Conservation (phyloP, 345 rosid species). For the Eucalyptus victrix region DNA sequence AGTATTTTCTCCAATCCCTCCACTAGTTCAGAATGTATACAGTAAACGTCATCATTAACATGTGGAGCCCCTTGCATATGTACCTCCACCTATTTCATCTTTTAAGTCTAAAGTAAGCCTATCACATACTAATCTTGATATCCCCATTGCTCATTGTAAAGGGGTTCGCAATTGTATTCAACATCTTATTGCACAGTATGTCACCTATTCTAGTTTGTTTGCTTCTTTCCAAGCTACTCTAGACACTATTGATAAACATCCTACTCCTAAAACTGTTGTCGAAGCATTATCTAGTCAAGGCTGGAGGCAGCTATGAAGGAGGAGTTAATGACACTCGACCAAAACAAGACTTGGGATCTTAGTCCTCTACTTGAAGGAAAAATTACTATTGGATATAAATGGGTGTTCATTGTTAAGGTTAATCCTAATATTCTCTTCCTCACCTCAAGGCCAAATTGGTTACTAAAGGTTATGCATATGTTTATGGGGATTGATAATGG, state of each 20-base stretch:
- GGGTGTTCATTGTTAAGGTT: not conserved
- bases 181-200: not conserved
- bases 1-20: not conserved
- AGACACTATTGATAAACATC: not conserved
- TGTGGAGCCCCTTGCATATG: not conserved
- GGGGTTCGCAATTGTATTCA: not conserved
- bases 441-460: not conserved
- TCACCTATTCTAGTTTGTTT: not conserved
- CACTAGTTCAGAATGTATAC: not conserved
- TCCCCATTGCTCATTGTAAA: not conserved
- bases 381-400: not conserved
- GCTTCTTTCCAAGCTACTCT: not conserved
- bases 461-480: not conserved
- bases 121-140: not conserved
- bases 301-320: not conserved
- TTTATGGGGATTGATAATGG: not conserved
- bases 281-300: not conserved
- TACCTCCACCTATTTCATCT: not conserved
- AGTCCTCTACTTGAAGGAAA: not conserved
- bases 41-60: not conserved
- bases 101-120: not conserved
- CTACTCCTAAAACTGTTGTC: not conserved
- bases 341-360: not conserved
- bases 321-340: not conserved
- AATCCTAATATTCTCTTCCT: not conserved